Evolutionary conservation across 2,329 filamentous ascomycete genomes (phyloP), one percentile per base, ranked within the genome.

Genomic region (Cylindrodendrum hubeiense): DNA sequence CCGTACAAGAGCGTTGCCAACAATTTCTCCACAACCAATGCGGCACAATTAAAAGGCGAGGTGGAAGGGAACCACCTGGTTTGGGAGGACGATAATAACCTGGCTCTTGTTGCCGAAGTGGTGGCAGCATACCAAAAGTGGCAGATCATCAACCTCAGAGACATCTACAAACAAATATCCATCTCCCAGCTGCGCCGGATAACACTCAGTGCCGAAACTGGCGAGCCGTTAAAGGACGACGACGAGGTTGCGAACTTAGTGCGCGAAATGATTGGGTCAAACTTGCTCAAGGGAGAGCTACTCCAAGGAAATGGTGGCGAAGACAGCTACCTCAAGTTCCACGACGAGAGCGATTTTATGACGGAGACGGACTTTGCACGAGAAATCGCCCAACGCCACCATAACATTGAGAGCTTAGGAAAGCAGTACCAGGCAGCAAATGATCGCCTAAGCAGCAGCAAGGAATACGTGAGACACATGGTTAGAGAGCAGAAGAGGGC

Each of bases 41-140:
- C 88, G 9, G 80, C 83, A 9, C 86, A 86, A 63, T 83, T 97
- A 33, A 87, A 87, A 72, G 83, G 85, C 4, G 92, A 94, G 73
- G 84, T 89, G 17, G 86, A 91, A 34, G 82, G 84, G 15, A 89
- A 90, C 37, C 61, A 66, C 2, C 76, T 82, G 17, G 78, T 89
- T 21, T 97, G 93, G 91, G 78, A 81, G 39, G 84, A 87, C 70
- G 94, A 98, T 72, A 88, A 88, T 50, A 98, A 97, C 74, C 78
- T 82, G 4, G 88, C 90, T 4, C 86, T 98, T 15, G 84, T 97
- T 13, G 81, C 83, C 5, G 89, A 93, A 76, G 90, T 95, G 12
- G 78, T 91, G 41, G 82, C 86, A 21, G 89, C 92, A 10, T 93
- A 95, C 75, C 89, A 92, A 71, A 89, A 90, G 72, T 94, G 91